Evolutionary conservation across 2,329 filamentous ascomycete genomes (phyloP).

Genomic region (Epichloe bromicola): DNA sequence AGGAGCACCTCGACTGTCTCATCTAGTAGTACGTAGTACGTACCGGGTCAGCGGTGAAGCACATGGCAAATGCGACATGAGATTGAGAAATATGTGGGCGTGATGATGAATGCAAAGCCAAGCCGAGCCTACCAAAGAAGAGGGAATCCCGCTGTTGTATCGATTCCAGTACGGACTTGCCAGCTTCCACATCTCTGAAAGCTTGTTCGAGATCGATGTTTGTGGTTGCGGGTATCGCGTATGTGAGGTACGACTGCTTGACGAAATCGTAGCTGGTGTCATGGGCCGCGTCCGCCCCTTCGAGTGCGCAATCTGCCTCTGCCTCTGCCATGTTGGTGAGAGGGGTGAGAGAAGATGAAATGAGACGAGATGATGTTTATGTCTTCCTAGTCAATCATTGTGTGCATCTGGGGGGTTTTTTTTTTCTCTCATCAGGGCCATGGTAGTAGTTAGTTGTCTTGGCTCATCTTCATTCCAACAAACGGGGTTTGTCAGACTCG

Average conservation of each 20-base stretch:
- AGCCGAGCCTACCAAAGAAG: conserved; percentile 52
- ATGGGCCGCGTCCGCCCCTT: conserved; percentile 8
- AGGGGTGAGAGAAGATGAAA: not conserved
- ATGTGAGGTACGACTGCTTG: conserved; percentile 45
- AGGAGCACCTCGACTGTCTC: conserved; percentile 59
- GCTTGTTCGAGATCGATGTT: conserved; percentile 39
- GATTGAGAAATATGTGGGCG: not conserved
- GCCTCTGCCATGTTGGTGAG: conserved; percentile 10
- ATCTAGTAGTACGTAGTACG: conserved; percentile 33
- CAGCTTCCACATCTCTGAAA: conserved; percentile 30
- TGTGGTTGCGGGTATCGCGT: conserved; percentile 46
- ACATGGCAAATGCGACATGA: conserved; percentile 11
- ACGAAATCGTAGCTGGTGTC: conserved; percentile 29
- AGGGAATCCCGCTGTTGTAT: conserved; percentile 51
- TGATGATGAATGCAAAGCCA: not conserved
- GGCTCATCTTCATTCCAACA: not conserved
- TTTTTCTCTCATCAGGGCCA: not conserved
- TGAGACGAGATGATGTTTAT: conserved; percentile 2
- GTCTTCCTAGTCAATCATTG: conserved; percentile 8
- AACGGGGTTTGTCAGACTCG: not conserved
- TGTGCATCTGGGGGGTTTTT: not conserved
- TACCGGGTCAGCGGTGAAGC: conserved; percentile 8
- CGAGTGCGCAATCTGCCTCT: conserved; percentile 12
- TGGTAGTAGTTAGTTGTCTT: too few relatives aligned
- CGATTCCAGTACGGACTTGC: conserved; percentile 37